Evolutionary conservation across 805 yeast species (phyloP).

Genomic region (Teunomyces pallodes): DNA sequence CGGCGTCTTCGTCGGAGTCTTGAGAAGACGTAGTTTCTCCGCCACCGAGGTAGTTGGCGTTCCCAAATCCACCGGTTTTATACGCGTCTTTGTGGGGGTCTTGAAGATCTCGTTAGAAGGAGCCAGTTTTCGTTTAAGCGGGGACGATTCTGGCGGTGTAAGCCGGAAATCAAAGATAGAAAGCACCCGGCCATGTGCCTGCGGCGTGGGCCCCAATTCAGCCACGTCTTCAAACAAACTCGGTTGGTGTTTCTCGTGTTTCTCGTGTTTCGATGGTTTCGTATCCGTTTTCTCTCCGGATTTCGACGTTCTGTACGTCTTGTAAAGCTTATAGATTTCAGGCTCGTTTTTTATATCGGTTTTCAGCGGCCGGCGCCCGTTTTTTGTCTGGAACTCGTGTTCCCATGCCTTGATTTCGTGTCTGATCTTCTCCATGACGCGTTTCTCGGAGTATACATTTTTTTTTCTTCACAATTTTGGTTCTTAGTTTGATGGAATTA

Average conservation of each 20-base stretch:
- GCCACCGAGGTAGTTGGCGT: constrained; percentile 1
- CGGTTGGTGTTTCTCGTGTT: constrained; percentile 6
- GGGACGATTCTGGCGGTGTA: constrained; percentile 46
- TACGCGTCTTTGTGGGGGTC: constrained; percentile 31
- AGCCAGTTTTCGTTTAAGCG: constrained; percentile 19
- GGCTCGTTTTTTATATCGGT: constrained; percentile 32
- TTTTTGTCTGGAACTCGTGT: constrained; percentile 23
- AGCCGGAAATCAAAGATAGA: constrained; percentile 63
- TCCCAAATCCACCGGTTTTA: not conserved
- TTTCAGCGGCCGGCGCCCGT: constrained; percentile 32
- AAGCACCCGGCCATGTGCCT: constrained; percentile 70
- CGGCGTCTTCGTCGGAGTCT: not conserved
- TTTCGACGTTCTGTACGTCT: constrained; percentile 19
- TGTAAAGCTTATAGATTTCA: constrained; percentile 30
- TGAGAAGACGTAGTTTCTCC: constrained; percentile 5
- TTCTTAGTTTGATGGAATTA: too few relatives aligned
- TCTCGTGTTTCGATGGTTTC: not conserved
- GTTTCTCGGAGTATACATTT: not conserved
- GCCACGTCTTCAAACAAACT: constrained; percentile 50
- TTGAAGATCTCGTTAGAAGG: constrained; percentile 18
- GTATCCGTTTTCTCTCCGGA: too few relatives aligned
- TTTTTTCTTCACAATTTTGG: not conserved
- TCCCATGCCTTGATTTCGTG: constrained; percentile 41
- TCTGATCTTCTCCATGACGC: constrained; percentile 15
- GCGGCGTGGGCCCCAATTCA: constrained; percentile 86